Evolutionary conservation across 2,329 filamentous ascomycete genomes (phyloP).

Genomic region (Ophiostoma tasmaniense): DNA sequence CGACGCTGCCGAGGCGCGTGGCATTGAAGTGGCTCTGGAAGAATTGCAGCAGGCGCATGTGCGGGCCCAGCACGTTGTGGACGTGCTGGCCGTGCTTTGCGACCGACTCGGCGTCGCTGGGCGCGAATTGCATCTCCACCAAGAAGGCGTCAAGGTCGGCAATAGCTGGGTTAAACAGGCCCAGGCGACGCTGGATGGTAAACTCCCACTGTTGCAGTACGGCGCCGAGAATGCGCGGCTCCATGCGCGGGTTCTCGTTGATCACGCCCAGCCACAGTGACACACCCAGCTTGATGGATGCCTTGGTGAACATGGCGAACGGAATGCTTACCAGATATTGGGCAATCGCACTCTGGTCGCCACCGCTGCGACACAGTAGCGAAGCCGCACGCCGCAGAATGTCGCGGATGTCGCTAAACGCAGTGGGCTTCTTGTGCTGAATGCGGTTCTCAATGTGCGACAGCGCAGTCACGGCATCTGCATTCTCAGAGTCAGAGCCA

Average conservation of each 20-base stretch:
- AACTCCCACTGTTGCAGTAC: conserved; percentile 87
- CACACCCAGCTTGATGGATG: conserved; percentile 89
- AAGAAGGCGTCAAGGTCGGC: conserved; percentile 82
- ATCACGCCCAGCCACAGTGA: conserved; percentile 96
- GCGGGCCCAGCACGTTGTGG: conserved; percentile 77
- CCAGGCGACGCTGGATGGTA: conserved; percentile 66
- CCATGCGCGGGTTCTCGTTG: conserved; percentile 85
- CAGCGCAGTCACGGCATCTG: conserved; percentile 56
- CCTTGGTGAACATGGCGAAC: conserved; percentile 86
- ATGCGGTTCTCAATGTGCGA: conserved; percentile 65
- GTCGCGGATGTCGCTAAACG: conserved; percentile 67
- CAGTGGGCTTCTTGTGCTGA: conserved; percentile 57
- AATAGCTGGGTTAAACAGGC: conserved; percentile 69
- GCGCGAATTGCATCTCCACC: conserved; percentile 82
- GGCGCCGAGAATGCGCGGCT: conserved; percentile 75
- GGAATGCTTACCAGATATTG: conserved; percentile 88
- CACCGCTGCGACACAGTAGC: conserved; percentile 68
- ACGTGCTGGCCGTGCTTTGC: conserved; percentile 68
- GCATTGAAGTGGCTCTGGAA: conserved; percentile 93
- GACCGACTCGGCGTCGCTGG: conserved; percentile 70
- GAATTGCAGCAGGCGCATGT: conserved; percentile 78
- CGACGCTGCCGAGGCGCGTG: conserved; percentile 71
- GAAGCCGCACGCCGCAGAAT: conserved; percentile 78
- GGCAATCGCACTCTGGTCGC: conserved; percentile 62
- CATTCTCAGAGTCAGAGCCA: conserved; percentile 44